Percentiles rank a stretch among this genome's conserved stretches.
Evolutionary conservation across 805 yeast genomes (phyloP).

Genomic region (Helenozyma baotianmanensis): DNA sequence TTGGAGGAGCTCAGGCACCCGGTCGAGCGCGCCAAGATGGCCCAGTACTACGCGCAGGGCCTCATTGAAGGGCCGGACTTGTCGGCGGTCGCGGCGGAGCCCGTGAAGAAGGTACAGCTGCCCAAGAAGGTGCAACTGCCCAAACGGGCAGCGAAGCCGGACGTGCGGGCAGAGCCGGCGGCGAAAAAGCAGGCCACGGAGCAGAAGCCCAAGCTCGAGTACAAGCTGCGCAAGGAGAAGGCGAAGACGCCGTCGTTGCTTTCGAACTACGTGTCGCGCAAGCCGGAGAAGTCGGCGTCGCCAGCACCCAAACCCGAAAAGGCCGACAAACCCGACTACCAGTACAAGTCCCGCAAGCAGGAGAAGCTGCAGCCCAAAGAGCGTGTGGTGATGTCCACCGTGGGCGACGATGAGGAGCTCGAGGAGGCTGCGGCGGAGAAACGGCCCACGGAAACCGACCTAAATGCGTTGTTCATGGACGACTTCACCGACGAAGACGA

Average conservation of each 20-base stretch:
- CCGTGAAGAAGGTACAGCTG: too few relatives aligned
- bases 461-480: constrained; percentile 12
- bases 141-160: too few relatives aligned
- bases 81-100: too few relatives aligned
- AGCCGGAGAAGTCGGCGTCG: constrained; percentile 5
- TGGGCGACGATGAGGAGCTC: constrained; percentile 4
- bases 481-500: constrained; percentile 15
- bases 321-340: constrained; percentile 6
- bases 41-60: constrained; percentile 23
- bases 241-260: constrained; percentile 6
- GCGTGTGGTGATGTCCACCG: constrained; percentile 30
- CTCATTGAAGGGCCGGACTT: constrained; percentile 29
- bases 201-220: constrained; percentile 8
- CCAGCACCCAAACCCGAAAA: constrained; percentile 2
- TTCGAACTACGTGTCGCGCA: constrained; percentile 13
- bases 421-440: neutral
- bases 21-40: constrained; percentile 11
- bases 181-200: neutral
- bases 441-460: constrained; percentile 6
- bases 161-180: too few relatives aligned
- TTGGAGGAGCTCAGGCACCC: constrained; percentile 14
- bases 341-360: constrained; percentile 35
- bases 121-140: too few relatives aligned
- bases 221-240: constrained; percentile 13
- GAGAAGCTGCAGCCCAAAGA: constrained; percentile 29